Evolutionary conservation across 2,329 filamentous ascomycete genomes (phyloP), one percentile per base, ranked within the genome.

Genomic region (Sarocladium strictum): DNA sequence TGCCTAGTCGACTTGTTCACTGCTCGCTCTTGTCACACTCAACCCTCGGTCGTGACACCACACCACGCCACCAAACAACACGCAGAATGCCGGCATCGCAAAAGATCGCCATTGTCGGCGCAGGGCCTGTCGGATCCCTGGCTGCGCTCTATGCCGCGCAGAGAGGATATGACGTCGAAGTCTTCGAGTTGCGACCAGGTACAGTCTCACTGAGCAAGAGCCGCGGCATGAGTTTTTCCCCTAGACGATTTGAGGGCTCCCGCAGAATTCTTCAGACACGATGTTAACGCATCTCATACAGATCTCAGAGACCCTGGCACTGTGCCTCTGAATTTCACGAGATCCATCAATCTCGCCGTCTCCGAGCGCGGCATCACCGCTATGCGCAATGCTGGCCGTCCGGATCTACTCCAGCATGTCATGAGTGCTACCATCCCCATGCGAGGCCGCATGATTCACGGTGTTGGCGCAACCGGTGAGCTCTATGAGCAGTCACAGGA

Each of bases 281-380:
- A 10, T 53, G 29, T 26, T 27, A 51, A 53, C 51, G 55, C 19
- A 37, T 12, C 54, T 58, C 56, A 59, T 6, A 15, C 56, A 97
- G 94, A 99, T 74, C 84, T 97, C 50, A 85, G 94, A 38, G 85
- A 95, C 67, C 85, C 88, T 2, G 80, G 83, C 2, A 96, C 89
- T 1, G 84, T 85, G 27, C 92, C 93, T 2, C 78, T 97, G 58
- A 97, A 97, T 71, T 97, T 97, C 67, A 96, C 92, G 57, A 96
- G 91, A 69, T 97, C 94, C n/a, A 99, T 99, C 76, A 99, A 99
- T 66, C 75, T 99, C 54, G 93, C 94, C 21, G 77, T 99, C 1
- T 97, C 94, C 0, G 92, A 97, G 68, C 85, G 94, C 56, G 94
- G 94, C 29, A 92, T 97, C 68, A 89, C 94, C 68, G 89, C 93